phyloP scores from a whole-genome alignment of 441 rosid species.

The Kokia cookei region DNA sequence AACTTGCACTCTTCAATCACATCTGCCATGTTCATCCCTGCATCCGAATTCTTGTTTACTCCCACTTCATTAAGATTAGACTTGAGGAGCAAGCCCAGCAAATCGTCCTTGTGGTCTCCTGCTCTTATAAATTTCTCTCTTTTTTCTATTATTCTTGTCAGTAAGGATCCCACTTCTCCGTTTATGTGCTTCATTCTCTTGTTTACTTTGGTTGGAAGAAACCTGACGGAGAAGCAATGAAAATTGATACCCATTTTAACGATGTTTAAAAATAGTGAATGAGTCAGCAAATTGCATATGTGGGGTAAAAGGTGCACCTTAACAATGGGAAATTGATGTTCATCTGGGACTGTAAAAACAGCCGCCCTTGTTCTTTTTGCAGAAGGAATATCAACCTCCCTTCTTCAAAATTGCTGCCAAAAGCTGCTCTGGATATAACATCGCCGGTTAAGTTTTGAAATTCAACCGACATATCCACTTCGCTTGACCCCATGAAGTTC shows the following conservation, averaged over 20 bases:
- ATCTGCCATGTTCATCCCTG: conserved; percentile 28
- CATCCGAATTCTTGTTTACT: conserved; percentile 6
- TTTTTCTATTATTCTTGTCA: conserved; percentile 28
- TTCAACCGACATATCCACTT: conserved; percentile 46
- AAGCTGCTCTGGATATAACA: conserved; percentile 39
- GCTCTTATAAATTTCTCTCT: conserved; percentile 23
- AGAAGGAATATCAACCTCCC: conserved; percentile 38
- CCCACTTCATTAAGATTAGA: conserved; percentile 13
- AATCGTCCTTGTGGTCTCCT: conserved; percentile 29
- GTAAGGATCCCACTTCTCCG: conserved; percentile 10
- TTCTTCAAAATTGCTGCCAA: conserved; percentile 39
- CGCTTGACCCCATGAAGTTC: conserved; percentile 12
- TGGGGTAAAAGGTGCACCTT: conserved; percentile 22
- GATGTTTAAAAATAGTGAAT: neutral
- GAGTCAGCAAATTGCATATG: neutral
- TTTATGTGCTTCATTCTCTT: conserved; percentile 17
- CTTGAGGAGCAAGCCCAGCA: conserved; percentile 34
- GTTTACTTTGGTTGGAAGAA: conserved; percentile 21
- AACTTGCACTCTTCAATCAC: conserved; percentile 45
- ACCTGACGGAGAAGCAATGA: conserved; percentile 2
- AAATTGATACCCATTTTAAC: neutral
- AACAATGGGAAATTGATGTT: conserved; percentile 32
- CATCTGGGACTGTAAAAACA: conserved; percentile 17
- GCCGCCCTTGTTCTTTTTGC: conserved; percentile 25
- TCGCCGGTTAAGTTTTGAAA: conserved; percentile 35